These are phyloP conservation scores for Candida quercuum DNA, from an alignment of 805 yeast species.

Conservation along the genomic window DNA sequence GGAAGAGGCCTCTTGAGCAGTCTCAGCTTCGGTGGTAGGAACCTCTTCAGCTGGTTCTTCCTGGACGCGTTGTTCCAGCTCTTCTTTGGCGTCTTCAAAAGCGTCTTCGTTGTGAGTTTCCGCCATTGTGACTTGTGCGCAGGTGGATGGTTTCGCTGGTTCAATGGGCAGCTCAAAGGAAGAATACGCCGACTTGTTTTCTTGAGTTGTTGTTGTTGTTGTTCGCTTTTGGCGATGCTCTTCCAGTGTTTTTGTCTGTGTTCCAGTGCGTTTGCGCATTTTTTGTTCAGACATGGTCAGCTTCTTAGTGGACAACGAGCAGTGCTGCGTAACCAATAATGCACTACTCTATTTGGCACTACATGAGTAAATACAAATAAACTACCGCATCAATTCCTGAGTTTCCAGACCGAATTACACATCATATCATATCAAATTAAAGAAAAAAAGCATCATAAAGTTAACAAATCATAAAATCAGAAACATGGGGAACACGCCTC, in stretches of 20 bases:
- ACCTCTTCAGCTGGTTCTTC: neutral
- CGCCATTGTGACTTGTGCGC: slow-evolving; percentile 1
- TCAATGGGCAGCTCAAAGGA: too few species aligned
- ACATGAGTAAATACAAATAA: too few species aligned
- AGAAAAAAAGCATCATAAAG: too few species aligned
- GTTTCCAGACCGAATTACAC: too few species aligned
- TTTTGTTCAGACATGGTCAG: too few species aligned
- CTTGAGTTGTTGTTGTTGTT: neutral
- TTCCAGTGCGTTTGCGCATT: neutral
- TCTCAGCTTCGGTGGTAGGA: neutral
- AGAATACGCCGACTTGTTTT: neutral
- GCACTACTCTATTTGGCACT: too few species aligned
- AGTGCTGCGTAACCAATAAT: too few species aligned
- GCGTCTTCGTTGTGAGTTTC: slow-evolving; percentile 8
- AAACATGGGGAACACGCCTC: too few species aligned
- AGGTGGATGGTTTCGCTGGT: neutral
- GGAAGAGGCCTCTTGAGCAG: neutral
- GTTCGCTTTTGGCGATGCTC: neutral
- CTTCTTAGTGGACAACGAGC: too few species aligned
- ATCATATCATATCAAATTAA: too few species aligned
- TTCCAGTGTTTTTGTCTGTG: neutral
- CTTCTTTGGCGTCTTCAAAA: slow-evolving; percentile 16
- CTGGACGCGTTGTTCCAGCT: neutral
- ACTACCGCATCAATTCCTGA: too few species aligned
- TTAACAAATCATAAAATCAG: too few species aligned